Base-by-base conservation (phyloP, 2,329 filamentous ascomycete species). In the Tolypocladium album region DNA sequence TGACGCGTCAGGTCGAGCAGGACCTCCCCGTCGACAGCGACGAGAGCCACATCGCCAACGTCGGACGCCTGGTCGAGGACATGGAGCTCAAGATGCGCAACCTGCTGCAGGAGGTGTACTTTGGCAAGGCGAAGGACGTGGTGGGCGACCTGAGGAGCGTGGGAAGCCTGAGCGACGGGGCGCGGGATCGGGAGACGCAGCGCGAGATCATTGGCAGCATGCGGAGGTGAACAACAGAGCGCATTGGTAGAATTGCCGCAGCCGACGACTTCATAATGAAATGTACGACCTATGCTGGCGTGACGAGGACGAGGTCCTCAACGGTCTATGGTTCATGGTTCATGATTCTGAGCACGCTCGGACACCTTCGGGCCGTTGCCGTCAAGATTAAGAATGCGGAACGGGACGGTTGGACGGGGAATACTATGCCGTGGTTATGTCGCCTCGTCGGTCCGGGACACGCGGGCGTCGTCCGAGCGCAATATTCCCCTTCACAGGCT, bases 31-130 rank as follows among this genome's bases (percentile, higher is more conserved):
- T 97, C 43, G 91, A 96, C 67, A 88, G 88, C 69, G 93, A 97
- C 75, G 88, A 89, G 67, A 91, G 89, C 74, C 94, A 99, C 79
- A 94, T 99, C 68, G 90, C 89, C 68, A 99, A 99, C 75, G 90
- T 97, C 62, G 94, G 94, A 61, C 83, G 88, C 64, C 82, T 99
- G 71, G 92, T 99, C 58, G 94, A 99, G 80, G 94, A 99, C 75
- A 97, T 99, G 94, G 94, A 99, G 79, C 85, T 97, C 73, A 96
- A 97, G 82, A 97, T 99, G 94, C 86, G 94, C 65, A 99, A 99
- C 75, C 75, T 97, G 75, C 79, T 99, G 73, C 93, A 99, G 80
- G 94, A 99, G 77, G 94, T 99, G 57, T 99, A 99, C 78, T 99
- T 99, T 76, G 94, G 94, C 72, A 99, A 99, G 81, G 93, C 94